phyloP scores from a whole-genome alignment of 2,329 filamentous ascomycete species.

The Cercospora sesami region DNA sequence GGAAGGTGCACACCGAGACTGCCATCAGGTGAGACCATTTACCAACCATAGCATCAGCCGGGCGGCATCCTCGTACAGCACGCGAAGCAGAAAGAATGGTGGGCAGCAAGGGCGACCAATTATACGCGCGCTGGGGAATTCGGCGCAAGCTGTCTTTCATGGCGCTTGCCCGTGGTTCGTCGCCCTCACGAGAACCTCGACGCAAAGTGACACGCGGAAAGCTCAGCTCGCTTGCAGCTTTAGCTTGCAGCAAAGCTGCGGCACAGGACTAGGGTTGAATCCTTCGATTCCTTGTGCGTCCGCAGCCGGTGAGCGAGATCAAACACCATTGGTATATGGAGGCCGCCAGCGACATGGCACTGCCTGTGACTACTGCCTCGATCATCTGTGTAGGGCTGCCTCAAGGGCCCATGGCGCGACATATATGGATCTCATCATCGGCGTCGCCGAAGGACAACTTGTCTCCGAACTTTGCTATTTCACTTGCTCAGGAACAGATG shows the following conservation, averaged over 20 bases:
- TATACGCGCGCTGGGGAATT: neutral
- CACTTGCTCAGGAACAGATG: neutral
- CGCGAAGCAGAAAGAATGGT: neutral
- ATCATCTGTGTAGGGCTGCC: neutral
- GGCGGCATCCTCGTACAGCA: neutral
- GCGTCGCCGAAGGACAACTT: neutral
- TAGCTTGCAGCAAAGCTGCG: neutral
- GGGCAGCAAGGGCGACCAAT: neutral
- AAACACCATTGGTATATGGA: constrained; percentile 2
- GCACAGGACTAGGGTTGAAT: neutral
- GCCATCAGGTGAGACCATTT: neutral
- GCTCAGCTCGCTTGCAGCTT: neutral
- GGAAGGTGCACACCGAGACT: neutral
- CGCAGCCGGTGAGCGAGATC: neutral
- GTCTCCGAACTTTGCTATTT: neutral
- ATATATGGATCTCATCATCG: neutral
- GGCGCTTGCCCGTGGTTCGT: no score
- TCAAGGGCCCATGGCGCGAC: neutral
- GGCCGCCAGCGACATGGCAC: constrained; percentile 1
- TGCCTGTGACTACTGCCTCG: neutral
- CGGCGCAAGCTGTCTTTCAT: no score
- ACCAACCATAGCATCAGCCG: neutral
- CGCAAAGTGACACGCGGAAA: neutral
- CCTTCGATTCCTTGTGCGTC: neutral
- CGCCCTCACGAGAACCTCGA: no score